Base-by-base conservation (phyloP, 1,284 basidiomycete genomes). In the Golubevia sp. region DNA sequence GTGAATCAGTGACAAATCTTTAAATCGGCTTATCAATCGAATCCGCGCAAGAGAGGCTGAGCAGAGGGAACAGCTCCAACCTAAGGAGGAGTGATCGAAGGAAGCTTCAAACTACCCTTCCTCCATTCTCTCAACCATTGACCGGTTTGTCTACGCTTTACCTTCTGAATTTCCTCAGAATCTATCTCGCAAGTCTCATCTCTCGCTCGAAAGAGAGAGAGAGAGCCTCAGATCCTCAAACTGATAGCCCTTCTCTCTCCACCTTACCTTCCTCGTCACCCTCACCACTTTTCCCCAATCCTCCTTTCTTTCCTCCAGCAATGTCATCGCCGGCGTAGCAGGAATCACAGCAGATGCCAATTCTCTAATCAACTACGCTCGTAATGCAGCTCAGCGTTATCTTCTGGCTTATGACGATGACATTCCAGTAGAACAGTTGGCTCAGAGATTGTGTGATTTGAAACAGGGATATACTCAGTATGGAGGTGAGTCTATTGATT, bases 381-480 rank as follows among this genome's bases (percentile, higher is more conserved):
- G 96, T 64, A 91, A 91, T 72, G 91, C 91, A 1, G 95, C 96
- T 0, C 96, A 99, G 84, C 87, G 87, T 61, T 93, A 99, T 86
- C 86, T 98, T 56, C 88, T 93, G 74, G 87, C 88, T 56, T 99
- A 97, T 86, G 93, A 98, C 80, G 94, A 98, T 85, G 94, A 97
- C 82, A 98, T 99, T 75, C 96, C 96, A 8, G 96, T 98, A 30
- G 96, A 99, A 84, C 88, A 97, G 76, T 90, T 99, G 62, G 92
- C 94, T 21, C 94, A 98, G 84, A 88, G 91, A 63, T 86, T 99
- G 68, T 98, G 96, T 80, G 93, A 99, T 85, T 89, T 97, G 87
- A 99, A 99, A 87, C 96, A 99, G 84, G 94, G 95, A 7, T 99
- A 98, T 84, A 99, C 96, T 53, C 96, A 99, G 83, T 97, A 90